A percentile compares a stretch with the other conserved stretches of the same genome.
Conservation (phyloP, 2,329 filamentous ascomycete genomes). For the Achaetomium macrosporum region DNA sequence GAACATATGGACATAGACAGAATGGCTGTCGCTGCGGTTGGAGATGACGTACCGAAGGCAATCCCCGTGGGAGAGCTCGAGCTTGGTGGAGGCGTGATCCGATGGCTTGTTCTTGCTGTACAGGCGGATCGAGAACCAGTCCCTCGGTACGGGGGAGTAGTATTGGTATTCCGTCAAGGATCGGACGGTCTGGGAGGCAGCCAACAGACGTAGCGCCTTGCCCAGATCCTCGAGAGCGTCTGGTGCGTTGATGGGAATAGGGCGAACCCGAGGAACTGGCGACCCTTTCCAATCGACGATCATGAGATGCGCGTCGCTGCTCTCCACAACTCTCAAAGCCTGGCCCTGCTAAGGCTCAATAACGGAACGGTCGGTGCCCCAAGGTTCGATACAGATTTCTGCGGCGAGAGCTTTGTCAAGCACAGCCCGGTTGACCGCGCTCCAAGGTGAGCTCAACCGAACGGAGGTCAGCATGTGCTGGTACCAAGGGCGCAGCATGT, state of each 20-base stretch:
- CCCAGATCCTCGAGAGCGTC: background rate
- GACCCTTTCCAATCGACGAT: background rate
- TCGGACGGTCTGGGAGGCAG: constrained; percentile 1
- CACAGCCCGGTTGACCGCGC: background rate
- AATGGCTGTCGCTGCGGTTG: constrained; percentile 3
- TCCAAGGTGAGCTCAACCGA: background rate
- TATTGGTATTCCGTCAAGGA: constrained; percentile 9
- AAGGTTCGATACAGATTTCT: background rate
- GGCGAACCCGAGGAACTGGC: constrained; percentile 2
- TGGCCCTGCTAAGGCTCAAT: constrained; percentile 5
- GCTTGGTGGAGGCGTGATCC: background rate
- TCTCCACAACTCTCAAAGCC: background rate
- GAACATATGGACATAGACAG: constrained; percentile 15
- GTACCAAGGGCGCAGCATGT: constrained; percentile 6
- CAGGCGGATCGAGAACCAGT: constrained; percentile 18
- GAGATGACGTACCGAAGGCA: constrained; percentile 9
- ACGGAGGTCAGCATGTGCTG: constrained; percentile 3
- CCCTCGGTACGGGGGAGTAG: constrained; percentile 9
- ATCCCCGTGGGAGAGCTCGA: constrained; percentile 9
- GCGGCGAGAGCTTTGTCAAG: constrained; percentile 3
- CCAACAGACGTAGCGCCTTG: constrained; percentile 1
- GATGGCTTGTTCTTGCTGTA: constrained; percentile 7
- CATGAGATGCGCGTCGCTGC: background rate
- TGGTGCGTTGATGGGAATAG: background rate
- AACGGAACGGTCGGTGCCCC: background rate